Conservation (phyloP, 2,329 filamentous ascomycete genomes). For the Nothopassalora personata region DNA sequence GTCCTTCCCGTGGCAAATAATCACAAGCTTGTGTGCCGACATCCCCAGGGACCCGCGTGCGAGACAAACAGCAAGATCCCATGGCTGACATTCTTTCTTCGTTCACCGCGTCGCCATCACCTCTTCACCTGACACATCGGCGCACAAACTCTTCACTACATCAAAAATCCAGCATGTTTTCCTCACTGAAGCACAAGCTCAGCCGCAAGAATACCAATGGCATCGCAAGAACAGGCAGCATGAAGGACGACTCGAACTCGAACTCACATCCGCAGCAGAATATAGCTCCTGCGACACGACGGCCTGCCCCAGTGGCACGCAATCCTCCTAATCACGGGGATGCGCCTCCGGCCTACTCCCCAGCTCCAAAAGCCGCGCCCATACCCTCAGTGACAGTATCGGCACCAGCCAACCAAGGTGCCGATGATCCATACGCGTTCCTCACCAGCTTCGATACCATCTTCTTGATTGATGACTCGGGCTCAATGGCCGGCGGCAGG, state of each 20-base stretch:
- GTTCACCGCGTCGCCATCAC: neutral
- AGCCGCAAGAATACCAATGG: constrained; percentile 11
- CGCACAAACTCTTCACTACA: constrained; percentile 18
- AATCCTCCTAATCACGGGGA: constrained; percentile 18
- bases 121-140: constrained; percentile 8
- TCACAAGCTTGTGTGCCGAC: neutral
- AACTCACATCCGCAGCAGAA: constrained; percentile 18
- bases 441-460: constrained; percentile 76
- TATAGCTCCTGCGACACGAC: constrained; percentile 17
- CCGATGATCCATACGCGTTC: constrained; percentile 69
- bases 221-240: constrained; percentile 3
- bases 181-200: constrained; percentile 21
- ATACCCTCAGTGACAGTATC: constrained; percentile 13
- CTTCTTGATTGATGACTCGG: constrained; percentile 89
- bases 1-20: neutral
- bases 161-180: constrained; percentile 16
- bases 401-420: constrained; percentile 24
- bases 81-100: constrained; percentile 1
- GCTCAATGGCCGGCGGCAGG: constrained; percentile 70
- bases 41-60: neutral
- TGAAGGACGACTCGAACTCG: constrained; percentile 10
- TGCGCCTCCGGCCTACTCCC: constrained; percentile 37
- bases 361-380: constrained; percentile 38
- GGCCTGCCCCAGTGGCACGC: constrained; percentile 12
- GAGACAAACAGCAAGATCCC: neutral